phyloP scores from a whole-genome alignment of 2,329 filamentous ascomycete species.

The Phoma herbarum region DNA sequence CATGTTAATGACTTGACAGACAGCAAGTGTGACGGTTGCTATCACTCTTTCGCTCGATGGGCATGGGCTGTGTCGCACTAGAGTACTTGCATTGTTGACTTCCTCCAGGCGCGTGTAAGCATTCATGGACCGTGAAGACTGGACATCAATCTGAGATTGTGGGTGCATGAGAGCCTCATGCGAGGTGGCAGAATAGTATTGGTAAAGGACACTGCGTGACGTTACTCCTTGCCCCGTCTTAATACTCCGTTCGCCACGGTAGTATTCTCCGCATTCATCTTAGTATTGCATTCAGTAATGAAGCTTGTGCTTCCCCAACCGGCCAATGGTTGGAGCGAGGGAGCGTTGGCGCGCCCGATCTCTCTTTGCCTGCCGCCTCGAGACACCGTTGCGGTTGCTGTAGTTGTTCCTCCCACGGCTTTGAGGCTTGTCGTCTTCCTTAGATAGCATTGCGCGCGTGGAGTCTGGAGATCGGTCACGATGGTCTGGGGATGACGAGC shows the following conservation, averaged over 20 bases:
- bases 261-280: neutral
- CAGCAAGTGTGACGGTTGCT: too few species aligned
- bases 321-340: constrained; percentile 1
- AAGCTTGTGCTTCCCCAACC: constrained; percentile 12
- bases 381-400: constrained; percentile 2
- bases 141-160: too few species aligned
- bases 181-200: neutral
- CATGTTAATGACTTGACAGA: too few species aligned
- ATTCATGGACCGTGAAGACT: too few species aligned
- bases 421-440: neutral
- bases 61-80: too few species aligned
- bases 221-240: neutral
- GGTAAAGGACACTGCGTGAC: too few species aligned
- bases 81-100: too few species aligned
- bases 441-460: neutral
- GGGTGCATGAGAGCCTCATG: too few species aligned
- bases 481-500: neutral
- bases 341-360: neutral
- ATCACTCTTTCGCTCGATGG: too few species aligned
- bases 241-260: neutral
- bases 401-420: constrained; percentile 1
- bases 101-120: neutral
- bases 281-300: constrained; percentile 1
- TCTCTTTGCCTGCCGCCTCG: constrained; percentile 9
- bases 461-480: neutral